Evolutionary conservation across 2,329 filamentous ascomycete genomes (phyloP), one percentile per base, ranked within the genome.

Genomic region (Aspergillus intermedius): DNA sequence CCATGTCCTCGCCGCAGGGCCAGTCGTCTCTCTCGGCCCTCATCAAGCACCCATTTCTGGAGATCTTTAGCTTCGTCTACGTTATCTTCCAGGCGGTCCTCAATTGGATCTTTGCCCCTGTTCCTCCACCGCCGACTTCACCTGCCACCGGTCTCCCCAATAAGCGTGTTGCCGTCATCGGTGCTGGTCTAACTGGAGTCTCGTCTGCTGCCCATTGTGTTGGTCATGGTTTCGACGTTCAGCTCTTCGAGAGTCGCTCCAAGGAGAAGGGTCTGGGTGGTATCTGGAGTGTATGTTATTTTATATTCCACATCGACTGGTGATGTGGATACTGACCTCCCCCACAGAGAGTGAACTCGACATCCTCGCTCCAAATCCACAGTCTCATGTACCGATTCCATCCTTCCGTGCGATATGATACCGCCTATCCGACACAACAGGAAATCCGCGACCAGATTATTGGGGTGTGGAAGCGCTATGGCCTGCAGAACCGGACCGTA

Each of bases 381-480:
- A 88, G 83, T 17, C 67, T 91, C 49, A 93, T 93, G 88, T 94
- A 91, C 66, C 81, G 88, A 19, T 95, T 94, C 64, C 87, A 91
- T 56, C 89, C 89, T 0, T 86, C 85, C 0, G 81, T 94, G 1
- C 76, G 79, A 52, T 94, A 87, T 82, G 74, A 79, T 30, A 73
- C 76, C 25, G 87, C 87, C n/a, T 94, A 94, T 60, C 89, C 89
- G 0, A 78, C 84, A 52, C 83, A 87, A 44, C 73, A 84, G 54
- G 82, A 91, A 66, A 93, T 94, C 51, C 75, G 91, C 40, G 76
- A 77, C 21, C 83, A 91, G 62, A 83, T 93, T 9, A 77, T 76
- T 15, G 69, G 83, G 51, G 71, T 94, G 0, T 94, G 88, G 88
- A 77, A 87, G 56, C 76, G 77, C 3, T 94, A 94, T 61, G 79